These are phyloP conservation scores for Xylariales sp. DNA, from an alignment of 2,329 filamentous ascomycete genomes.

Conservation along the genomic window DNA sequence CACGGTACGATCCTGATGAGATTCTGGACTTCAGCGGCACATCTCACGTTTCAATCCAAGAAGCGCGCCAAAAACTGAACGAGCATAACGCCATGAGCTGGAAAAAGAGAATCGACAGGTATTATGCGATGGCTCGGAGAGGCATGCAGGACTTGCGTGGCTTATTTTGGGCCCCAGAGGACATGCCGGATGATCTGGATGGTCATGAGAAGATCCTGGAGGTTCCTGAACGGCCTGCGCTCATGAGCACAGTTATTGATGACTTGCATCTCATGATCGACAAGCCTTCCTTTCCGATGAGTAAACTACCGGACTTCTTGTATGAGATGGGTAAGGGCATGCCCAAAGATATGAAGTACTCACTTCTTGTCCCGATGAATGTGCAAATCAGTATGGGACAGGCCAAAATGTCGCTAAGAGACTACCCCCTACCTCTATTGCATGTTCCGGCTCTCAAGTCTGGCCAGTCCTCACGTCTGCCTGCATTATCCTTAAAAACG, in stretches of 20 bases:
- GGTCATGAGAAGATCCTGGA: conserved; percentile 82
- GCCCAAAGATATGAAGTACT: conserved; percentile 86
- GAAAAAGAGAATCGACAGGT: conserved; percentile 83
- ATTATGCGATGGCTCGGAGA: conserved; percentile 63
- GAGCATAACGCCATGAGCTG: conserved; percentile 84
- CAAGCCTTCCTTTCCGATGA: conserved; percentile 85
- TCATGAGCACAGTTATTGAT: conserved; percentile 76
- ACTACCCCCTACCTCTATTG: conserved; percentile 88
- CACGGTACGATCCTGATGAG: conserved; percentile 76
- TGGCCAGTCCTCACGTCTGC: conserved; percentile 72
- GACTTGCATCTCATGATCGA: conserved; percentile 84
- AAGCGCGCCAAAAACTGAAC: conserved; percentile 72
- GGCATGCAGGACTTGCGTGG: conserved; percentile 76
- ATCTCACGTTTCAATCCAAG: conserved; percentile 68
- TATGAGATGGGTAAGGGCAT: conserved; percentile 94
- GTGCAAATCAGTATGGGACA: conserved; percentile 89
- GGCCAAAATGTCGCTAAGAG: conserved; percentile 76
- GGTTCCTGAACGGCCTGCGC: conserved; percentile 76
- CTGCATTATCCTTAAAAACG: conserved; percentile 78
- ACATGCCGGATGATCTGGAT: conserved; percentile 74
- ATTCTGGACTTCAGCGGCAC: conserved; percentile 64
- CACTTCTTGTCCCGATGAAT: conserved; percentile 84
- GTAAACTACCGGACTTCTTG: conserved; percentile 78
- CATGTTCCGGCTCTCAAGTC: conserved; percentile 82
- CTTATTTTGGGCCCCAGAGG: conserved; percentile 77